Percentiles rank a stretch among this genome's conserved stretches.
Conservation (phyloP, 306 rosid species). For the Hippophae rhamnoides region DNA sequence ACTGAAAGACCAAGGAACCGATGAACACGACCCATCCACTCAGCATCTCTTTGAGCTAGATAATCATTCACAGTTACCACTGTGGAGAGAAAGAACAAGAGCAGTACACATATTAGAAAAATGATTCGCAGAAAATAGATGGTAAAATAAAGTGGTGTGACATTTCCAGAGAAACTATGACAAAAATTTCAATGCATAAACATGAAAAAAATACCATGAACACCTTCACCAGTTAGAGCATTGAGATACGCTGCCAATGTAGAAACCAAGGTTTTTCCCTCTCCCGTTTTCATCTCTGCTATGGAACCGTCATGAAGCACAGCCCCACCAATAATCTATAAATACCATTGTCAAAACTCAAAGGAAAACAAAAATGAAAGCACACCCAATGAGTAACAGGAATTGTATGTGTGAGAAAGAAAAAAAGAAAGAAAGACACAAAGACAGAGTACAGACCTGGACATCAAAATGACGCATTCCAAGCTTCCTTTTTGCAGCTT, state of each 20-base stretch:
- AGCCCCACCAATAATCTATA: constrained; percentile 90
- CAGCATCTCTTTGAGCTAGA: constrained; percentile 99
- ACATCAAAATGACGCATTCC: constrained; percentile 99
- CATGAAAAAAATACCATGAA: constrained; percentile 54
- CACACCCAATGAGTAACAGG: no score
- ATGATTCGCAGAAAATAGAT: neutral
- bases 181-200: constrained; percentile 4
- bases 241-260: constrained; percentile 91
- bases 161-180: neutral
- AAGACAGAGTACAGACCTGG: constrained; percentile 37
- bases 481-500: constrained; percentile 85
- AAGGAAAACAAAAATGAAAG: neutral
- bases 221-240: constrained; percentile 87
- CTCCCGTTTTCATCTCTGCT: constrained; percentile 98
- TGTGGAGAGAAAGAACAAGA: constrained; percentile 20
- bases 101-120: neutral
- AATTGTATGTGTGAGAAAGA: neutral
- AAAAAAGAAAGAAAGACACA: constrained; percentile 2
- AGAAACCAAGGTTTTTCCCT: constrained; percentile 91
- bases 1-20: constrained; percentile 91
- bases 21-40: constrained; percentile 99
- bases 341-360: constrained; percentile 14
- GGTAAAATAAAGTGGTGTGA: neutral
- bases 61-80: constrained; percentile 95
- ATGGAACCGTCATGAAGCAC: constrained; percentile 97